Percentiles rank a stretch among this genome's conserved stretches.
These are phyloP conservation scores for Nakazawaea ernobii DNA, from an alignment of 805 yeast genomes.

Conservation along the genomic window DNA sequence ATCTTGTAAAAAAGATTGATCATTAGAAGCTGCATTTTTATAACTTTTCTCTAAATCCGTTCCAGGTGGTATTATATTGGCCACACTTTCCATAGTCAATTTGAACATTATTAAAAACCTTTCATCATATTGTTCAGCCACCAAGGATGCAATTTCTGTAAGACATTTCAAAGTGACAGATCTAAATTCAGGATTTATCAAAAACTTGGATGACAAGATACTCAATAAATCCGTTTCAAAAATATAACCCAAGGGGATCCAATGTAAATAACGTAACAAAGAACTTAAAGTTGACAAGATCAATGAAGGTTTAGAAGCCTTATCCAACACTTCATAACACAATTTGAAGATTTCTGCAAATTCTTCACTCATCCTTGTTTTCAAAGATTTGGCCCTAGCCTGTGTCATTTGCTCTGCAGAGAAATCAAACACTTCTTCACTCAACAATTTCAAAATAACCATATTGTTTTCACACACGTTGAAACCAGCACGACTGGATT, in stretches of 20 bases:
- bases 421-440: constrained; percentile 95
- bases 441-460: constrained; percentile 80
- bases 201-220: constrained; percentile 67
- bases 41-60: constrained; percentile 71
- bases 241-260: constrained; percentile 90
- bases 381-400: constrained; percentile 82
- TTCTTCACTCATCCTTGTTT: constrained; percentile 79
- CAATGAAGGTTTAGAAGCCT: constrained; percentile 78
- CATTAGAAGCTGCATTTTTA: constrained; percentile 67
- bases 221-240: constrained; percentile 81
- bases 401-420: constrained; percentile 97
- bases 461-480: constrained; percentile 97
- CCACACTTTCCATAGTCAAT: constrained; percentile 64
- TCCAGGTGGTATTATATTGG: constrained; percentile 61
- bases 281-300: constrained; percentile 81
- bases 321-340: constrained; percentile 90
- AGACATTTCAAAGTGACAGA: constrained; percentile 84
- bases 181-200: constrained; percentile 74
- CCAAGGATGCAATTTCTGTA: constrained; percentile 79
- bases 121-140: constrained; percentile 45
- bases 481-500: constrained; percentile 74
- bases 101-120: constrained; percentile 68
- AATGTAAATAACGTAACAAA: constrained; percentile 77
- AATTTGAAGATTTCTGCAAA: constrained; percentile 89
- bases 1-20: constrained; percentile 93